Conservation (phyloP, 768 basidiomycete species). For the Amanita subjunquillea region DNA sequence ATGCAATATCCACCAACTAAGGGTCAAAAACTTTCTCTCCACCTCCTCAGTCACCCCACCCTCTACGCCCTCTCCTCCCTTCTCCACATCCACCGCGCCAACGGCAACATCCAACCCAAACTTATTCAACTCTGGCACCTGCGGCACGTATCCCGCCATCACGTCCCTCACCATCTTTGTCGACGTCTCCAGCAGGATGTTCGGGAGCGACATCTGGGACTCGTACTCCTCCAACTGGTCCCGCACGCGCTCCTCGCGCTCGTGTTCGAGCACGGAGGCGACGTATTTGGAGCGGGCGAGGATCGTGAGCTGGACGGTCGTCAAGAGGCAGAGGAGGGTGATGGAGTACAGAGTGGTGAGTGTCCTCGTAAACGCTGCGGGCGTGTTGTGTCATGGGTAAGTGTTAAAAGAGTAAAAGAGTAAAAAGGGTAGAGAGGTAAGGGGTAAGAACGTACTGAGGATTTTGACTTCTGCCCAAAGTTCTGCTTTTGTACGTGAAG, state of each 20-base stretch:
- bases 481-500: slow-evolving; percentile 57
- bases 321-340: slow-evolving; percentile 79
- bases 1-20: slow-evolving; percentile 90
- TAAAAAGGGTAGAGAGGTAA: too few species aligned
- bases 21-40: slow-evolving; percentile 72
- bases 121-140: too few species aligned
- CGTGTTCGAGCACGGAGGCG: slow-evolving; percentile 49
- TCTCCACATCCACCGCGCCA: not conserved
- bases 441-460: slow-evolving; percentile 39
- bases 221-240: slow-evolving; percentile 24
- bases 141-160: slow-evolving; percentile 6
- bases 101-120: slow-evolving; percentile 12
- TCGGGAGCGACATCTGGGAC: slow-evolving; percentile 31
- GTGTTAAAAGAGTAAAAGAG: too few species aligned
- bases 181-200: slow-evolving; percentile 23
- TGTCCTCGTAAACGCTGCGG: slow-evolving; percentile 74
- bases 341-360: slow-evolving; percentile 81
- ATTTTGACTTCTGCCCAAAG: slow-evolving; percentile 93
- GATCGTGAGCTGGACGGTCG: slow-evolving; percentile 75
- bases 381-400: too few species aligned
- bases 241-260: slow-evolving; percentile 45
- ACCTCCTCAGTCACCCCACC: slow-evolving; percentile 44
- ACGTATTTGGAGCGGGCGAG: slow-evolving; percentile 80
- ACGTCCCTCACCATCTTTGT: slow-evolving; percentile 14
- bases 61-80: slow-evolving; percentile 15